Evolutionary conservation across 176 grass and related monocot species (phyloP).

Genomic region (Musa beccarii): DNA sequence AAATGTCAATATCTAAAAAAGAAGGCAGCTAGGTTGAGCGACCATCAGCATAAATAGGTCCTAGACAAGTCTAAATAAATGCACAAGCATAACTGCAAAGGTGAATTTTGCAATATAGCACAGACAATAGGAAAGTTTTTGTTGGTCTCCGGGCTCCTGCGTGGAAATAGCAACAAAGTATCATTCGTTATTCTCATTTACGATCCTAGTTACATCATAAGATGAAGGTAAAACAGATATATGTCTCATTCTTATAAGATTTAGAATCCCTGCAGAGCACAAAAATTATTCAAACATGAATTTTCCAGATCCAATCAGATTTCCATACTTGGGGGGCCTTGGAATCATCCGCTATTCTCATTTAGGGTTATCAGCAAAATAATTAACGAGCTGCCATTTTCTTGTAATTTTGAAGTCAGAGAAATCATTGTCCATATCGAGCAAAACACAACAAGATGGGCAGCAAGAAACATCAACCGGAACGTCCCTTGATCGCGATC

Average conservation of each 20-base stretch:
- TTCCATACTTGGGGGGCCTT: background rate
- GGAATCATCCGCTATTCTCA: background rate
- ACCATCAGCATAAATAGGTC: too few species aligned
- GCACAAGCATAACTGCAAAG: background rate
- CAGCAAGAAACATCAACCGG: background rate
- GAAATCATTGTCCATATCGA: background rate
- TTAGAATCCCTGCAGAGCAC: background rate
- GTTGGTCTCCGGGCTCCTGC: background rate
- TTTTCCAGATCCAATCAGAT: background rate
- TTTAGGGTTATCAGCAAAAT: too few species aligned
- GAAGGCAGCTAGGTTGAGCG: too few species aligned
- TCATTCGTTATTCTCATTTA: background rate
- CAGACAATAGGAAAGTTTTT: background rate
- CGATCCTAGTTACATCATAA: background rate
- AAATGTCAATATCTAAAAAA: too few species aligned
- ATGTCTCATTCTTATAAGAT: too few species aligned
- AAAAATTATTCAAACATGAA: background rate
- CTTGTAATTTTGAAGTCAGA: too few species aligned
- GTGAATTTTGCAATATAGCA: background rate
- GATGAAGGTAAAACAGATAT: background rate
- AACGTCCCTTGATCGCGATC: background rate
- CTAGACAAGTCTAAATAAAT: too few species aligned
- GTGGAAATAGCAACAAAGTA: background rate
- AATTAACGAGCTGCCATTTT: too few species aligned
- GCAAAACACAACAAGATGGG: background rate